phyloP scores from a whole-genome alignment of 768 basidiomycete genomes.

The Termitomyces bulborhizus region DNA sequence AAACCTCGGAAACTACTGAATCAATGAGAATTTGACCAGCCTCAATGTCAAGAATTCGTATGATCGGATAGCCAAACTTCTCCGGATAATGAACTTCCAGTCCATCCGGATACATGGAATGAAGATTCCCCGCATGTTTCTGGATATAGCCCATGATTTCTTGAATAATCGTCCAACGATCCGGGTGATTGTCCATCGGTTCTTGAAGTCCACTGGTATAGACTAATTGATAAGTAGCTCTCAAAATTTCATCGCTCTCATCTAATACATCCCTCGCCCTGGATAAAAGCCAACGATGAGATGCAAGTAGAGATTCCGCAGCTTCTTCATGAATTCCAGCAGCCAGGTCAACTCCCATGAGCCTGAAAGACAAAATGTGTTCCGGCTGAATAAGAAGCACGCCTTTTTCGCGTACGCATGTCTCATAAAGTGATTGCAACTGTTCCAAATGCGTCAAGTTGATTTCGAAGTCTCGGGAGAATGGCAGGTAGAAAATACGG shows the following conservation, averaged over 20 bases:
- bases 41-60: conserved; percentile 14
- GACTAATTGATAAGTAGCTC: conserved; percentile 41
- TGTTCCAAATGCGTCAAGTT: conserved; percentile 9
- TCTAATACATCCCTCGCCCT: conserved; percentile 34
- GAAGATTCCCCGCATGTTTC: conserved; percentile 12
- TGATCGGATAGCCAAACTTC: conserved; percentile 1
- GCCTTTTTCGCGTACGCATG: conserved; percentile 34
- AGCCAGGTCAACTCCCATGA: conserved; percentile 37
- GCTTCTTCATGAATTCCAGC: conserved; percentile 1
- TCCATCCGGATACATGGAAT: conserved; percentile 13
- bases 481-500: conserved; percentile 43
- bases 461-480: conserved; percentile 33
- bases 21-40: conserved; percentile 12
- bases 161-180: conserved; percentile 37
- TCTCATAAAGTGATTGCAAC: conserved; percentile 26
- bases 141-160: conserved; percentile 26
- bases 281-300: conserved; percentile 21
- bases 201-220: conserved; percentile 36
- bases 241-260: conserved; percentile 43
- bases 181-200: conserved; percentile 32
- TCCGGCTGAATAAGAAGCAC: conserved; percentile 47
- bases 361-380: conserved; percentile 44
- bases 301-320: conserved; percentile 17
- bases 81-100: conserved; percentile 12
- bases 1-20: conserved; percentile 14